These are phyloP conservation scores for Uronychia binucleata DNA, from an alignment of 73 alveolate species.

Conservation along the genomic window DNA sequence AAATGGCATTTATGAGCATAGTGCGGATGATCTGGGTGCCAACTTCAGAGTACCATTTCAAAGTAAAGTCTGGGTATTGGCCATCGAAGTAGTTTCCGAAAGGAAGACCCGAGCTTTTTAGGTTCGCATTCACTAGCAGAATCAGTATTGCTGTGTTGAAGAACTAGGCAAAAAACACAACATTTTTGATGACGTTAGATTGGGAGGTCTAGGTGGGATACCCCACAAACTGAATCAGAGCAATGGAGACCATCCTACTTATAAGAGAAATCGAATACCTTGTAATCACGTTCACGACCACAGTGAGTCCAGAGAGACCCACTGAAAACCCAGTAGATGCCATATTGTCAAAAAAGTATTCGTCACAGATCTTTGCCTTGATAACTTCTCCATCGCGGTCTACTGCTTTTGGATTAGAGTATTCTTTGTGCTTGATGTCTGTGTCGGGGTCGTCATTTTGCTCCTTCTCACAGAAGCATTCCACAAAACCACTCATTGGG, in stretches of 20 bases:
- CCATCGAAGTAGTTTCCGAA: conserved; percentile 40
- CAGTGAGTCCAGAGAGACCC: not conserved
- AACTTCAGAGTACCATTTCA: conserved; percentile 59
- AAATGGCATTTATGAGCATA: conserved; percentile 46
- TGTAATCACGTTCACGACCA: not conserved
- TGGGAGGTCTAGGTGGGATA: conserved; percentile 46
- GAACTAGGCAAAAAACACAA: conserved; percentile 38
- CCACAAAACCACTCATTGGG: not conserved
- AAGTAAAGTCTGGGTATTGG: conserved; percentile 43
- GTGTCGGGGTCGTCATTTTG: not conserved
- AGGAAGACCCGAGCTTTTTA: conserved; percentile 36
- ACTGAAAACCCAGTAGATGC: not conserved
- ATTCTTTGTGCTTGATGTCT: not conserved
- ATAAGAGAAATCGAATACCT: too few relatives aligned
- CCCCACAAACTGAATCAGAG: conserved; percentile 4
- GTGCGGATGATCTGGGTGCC: conserved; percentile 41
- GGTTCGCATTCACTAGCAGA: conserved; percentile 53
- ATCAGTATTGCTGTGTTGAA: conserved; percentile 54
- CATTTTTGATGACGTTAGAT: conserved; percentile 36
- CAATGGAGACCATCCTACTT: not conserved
- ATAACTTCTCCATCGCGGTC: not conserved
- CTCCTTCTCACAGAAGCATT: not conserved
- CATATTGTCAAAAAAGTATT: not conserved
- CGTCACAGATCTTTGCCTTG: not conserved
- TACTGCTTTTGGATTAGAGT: not conserved